A percentile compares a stretch with the other conserved stretches of the same genome.
phyloP scores from a whole-genome alignment of 768 basidiomycete species.

The Kwoniella bestiolae region DNA sequence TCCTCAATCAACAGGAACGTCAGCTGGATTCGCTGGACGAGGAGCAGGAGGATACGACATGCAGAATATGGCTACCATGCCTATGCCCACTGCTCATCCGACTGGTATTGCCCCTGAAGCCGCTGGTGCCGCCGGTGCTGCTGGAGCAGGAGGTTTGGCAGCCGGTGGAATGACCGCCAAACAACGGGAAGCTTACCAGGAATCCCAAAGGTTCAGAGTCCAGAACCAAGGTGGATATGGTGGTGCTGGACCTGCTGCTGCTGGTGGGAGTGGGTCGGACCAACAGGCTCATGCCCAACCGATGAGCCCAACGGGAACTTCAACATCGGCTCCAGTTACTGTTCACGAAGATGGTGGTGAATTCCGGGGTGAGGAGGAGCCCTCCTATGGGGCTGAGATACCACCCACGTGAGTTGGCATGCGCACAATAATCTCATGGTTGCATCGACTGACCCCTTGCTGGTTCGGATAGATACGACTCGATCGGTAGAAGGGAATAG shows the following conservation, averaged over 20 bases:
- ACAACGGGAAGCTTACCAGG: conserved; percentile 54
- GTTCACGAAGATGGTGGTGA: conserved; percentile 49
- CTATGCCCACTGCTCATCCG: conserved; percentile 35
- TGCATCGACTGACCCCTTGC: not conserved
- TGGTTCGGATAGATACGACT: conserved; percentile 31
- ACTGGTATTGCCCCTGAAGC: conserved; percentile 24
- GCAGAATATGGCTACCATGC: conserved; percentile 21
- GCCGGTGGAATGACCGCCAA: conserved; percentile 48
- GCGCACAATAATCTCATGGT: not conserved
- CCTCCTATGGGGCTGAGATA: conserved; percentile 38
- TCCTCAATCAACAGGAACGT: conserved; percentile 39
- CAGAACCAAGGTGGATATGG: conserved; percentile 28
- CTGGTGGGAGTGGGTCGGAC: conserved; percentile 20
- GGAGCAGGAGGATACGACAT: conserved; percentile 38
- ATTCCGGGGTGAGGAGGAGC: conserved; percentile 36
- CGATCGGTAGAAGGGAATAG: conserved; percentile 26
- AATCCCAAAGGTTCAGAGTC: conserved; percentile 42
- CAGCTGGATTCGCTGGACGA: conserved; percentile 54
- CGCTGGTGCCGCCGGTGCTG: conserved; percentile 30
- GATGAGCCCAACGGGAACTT: conserved; percentile 33
- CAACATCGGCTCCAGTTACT: conserved; percentile 24
- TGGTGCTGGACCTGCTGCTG: conserved; percentile 8
- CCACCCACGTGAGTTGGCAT: conserved; percentile 54
- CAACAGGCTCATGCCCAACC: conserved; percentile 7
- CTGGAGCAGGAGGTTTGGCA: conserved; percentile 27